phyloP scores from a whole-genome alignment of 805 yeast species.

The Teunomyces funiuensis region DNA sequence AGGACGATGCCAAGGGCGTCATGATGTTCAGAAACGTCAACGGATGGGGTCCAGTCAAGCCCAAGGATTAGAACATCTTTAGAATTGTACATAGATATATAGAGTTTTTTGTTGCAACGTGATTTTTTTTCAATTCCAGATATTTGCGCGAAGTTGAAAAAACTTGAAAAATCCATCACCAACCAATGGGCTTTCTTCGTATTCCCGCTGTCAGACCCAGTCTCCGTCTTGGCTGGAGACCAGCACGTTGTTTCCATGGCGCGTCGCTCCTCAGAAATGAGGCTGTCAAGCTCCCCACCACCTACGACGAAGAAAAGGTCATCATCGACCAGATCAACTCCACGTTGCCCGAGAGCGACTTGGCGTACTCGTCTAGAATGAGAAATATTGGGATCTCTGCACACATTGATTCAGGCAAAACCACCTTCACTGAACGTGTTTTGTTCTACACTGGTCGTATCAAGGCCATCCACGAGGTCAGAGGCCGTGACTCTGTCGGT shows the following conservation, averaged over 20 bases:
- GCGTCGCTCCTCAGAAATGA: conserved; percentile 8
- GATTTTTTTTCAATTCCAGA: background rate
- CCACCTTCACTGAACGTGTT: conserved; percentile 97
- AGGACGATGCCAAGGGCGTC: conserved; percentile 68
- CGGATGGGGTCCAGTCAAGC: conserved; percentile 37
- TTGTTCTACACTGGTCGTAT: conserved; percentile 95
- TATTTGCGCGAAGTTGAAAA: background rate
- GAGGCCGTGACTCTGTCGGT: conserved; percentile 97
- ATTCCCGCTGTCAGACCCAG: conserved; percentile 3
- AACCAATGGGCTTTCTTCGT: conserved; percentile 5
- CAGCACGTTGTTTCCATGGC: conserved; percentile 4
- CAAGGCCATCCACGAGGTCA: conserved; percentile 92
- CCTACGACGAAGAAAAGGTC: conserved; percentile 75
- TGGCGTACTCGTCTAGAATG: conserved; percentile 53
- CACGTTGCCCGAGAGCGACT: conserved; percentile 51
- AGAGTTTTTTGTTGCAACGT: background rate
- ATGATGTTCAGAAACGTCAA: conserved; percentile 75
- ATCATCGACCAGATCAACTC: conserved; percentile 58
- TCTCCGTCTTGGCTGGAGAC: conserved; percentile 4
- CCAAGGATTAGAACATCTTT: conserved; percentile 12
- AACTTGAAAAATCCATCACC: conserved; percentile 2
- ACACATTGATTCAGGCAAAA: conserved; percentile 96
- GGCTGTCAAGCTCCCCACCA: conserved; percentile 25
- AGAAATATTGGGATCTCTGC: conserved; percentile 98
- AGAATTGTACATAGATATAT: background rate